Conservation (phyloP, 2,329 filamentous ascomycete genomes). For the Pestalotiopsis sp. region DNA sequence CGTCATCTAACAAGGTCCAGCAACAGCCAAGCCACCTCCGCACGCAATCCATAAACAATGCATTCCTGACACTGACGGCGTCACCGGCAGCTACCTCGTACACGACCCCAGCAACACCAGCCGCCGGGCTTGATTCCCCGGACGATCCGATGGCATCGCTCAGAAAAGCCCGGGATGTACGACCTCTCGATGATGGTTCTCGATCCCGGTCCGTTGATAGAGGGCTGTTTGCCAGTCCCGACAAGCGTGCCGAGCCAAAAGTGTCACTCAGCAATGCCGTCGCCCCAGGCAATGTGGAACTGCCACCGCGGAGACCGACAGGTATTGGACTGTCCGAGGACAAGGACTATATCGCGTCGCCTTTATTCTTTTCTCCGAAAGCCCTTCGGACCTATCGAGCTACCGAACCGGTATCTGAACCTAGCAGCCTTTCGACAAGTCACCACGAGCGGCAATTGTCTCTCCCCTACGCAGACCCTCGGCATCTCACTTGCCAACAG, state of each 20-base stretch:
- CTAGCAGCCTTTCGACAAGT: constrained; percentile 35
- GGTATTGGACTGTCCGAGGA: constrained; percentile 49
- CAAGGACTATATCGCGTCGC: constrained; percentile 35
- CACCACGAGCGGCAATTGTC: constrained; percentile 36
- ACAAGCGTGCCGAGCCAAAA: constrained; percentile 67
- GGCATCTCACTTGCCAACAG: constrained; percentile 52
- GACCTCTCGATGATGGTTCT: constrained; percentile 46
- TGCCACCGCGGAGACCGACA: constrained; percentile 46
- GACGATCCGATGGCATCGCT: constrained; percentile 47
- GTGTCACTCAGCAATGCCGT: constrained; percentile 65
- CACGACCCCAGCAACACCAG: constrained; percentile 40
- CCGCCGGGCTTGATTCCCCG: constrained; percentile 31
- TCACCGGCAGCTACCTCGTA: constrained; percentile 31
- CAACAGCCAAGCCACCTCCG: constrained; percentile 43
- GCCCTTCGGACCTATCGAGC: constrained; percentile 45
- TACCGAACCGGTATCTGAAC: constrained; percentile 46
- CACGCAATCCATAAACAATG: constrained; percentile 46
- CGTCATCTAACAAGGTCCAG: constrained; percentile 31
- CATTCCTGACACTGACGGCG: constrained; percentile 45
- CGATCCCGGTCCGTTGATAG: constrained; percentile 68
- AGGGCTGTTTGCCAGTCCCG: constrained; percentile 58
- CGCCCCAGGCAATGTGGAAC: constrained; percentile 62
- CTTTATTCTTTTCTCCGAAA: constrained; percentile 41
- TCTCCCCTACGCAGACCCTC: constrained; percentile 41
- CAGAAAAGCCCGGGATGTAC: constrained; percentile 44